Conservation (phyloP, 208 protist species). For the Entamoeba invadens region DNA sequence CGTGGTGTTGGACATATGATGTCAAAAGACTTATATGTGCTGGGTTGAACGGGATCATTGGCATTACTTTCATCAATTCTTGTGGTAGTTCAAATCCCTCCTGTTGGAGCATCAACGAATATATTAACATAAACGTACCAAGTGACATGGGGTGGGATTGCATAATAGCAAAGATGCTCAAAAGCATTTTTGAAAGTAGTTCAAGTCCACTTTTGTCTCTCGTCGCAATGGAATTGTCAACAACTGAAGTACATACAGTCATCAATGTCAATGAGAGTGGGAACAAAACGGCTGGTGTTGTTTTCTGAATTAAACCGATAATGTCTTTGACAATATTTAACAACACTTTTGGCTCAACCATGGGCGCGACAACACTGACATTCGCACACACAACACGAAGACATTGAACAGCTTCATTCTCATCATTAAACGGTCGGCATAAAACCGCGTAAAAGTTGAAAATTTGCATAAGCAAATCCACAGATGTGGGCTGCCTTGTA, state of each 20-base stretch:
- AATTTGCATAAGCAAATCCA: not conserved
- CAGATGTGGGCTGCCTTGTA: not conserved
- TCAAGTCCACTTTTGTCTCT: not conserved
- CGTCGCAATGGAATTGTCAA: not conserved
- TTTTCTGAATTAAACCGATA: not conserved
- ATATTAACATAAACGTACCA: not conserved
- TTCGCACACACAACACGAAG: not conserved
- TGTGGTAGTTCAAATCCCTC: not conserved
- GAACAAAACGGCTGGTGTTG: not conserved
- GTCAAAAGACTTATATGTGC: not conserved
- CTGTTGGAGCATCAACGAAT: not conserved
- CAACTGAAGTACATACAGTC: not conserved
- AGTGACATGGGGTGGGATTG: not conserved
- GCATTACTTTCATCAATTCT: not conserved
- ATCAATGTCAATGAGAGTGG: not conserved
- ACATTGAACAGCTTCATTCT: not conserved
- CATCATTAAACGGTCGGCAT: not conserved
- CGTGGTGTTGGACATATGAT: not conserved
- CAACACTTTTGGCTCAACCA: not conserved
- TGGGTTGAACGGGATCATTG: not conserved
- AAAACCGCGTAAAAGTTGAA: not conserved
- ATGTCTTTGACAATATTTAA: not conserved
- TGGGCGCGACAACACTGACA: not conserved
- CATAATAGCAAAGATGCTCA: not conserved
- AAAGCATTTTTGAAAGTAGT: not conserved